phyloP scores from a whole-genome alignment of 2,329 filamentous ascomycete genomes.

The Trichoderma brevicompactum region DNA sequence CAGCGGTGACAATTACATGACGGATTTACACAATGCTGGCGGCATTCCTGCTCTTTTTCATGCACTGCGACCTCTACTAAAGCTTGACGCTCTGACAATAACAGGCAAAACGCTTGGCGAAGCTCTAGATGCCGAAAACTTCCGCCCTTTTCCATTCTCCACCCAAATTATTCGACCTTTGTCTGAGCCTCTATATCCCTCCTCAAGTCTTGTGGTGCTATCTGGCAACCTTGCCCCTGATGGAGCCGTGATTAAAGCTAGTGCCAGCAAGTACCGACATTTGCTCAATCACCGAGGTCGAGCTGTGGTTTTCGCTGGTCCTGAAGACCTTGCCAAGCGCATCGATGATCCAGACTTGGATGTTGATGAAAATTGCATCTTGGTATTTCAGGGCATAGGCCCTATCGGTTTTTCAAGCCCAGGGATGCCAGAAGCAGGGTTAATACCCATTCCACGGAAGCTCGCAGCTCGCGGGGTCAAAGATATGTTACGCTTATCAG shows the following conservation, averaged over 20 bases:
- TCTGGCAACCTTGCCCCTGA: constrained; percentile 81
- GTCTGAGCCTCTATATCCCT: constrained; percentile 66
- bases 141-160: constrained; percentile 51
- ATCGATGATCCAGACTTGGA: constrained; percentile 63
- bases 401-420: constrained; percentile 75
- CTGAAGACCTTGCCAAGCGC: constrained; percentile 74
- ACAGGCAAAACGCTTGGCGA: constrained; percentile 82
- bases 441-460: constrained; percentile 71
- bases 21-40: constrained; percentile 79
- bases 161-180: constrained; percentile 67
- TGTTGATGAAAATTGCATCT: constrained; percentile 62
- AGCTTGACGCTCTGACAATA: constrained; percentile 79
- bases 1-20: constrained; percentile 84
- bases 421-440: constrained; percentile 86
- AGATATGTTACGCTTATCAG: constrained; percentile 84
- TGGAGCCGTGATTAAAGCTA: constrained; percentile 89
- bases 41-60: constrained; percentile 84
- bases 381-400: constrained; percentile 86
- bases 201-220: constrained; percentile 81
- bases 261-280: constrained; percentile 75
- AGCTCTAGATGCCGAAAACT: constrained; percentile 72
- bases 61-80: constrained; percentile 73
- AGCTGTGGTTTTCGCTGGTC: constrained; percentile 71
- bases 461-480: constrained; percentile 73
- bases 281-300: constrained; percentile 52